phyloP scores from a whole-genome alignment of 1,139 yeast genomes.

The Candida labiduridarum region DNA sequence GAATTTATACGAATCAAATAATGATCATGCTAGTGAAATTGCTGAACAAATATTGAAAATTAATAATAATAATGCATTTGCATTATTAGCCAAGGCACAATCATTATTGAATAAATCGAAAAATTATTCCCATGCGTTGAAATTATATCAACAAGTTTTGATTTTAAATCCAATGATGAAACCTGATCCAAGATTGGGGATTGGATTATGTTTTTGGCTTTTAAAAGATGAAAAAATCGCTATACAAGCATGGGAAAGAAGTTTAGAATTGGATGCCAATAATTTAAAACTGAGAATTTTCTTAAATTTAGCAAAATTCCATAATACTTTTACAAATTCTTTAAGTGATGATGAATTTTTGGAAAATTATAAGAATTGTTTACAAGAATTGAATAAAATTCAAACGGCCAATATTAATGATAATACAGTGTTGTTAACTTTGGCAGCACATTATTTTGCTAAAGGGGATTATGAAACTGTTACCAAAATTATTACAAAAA shows the following conservation, averaged over 20 bases:
- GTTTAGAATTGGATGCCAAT: conserved; percentile 64
- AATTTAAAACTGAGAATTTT: conserved; percentile 68
- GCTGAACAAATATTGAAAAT: conserved; percentile 56
- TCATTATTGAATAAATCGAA: conserved; percentile 66
- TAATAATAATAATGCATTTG: conserved; percentile 65
- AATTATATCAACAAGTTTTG: conserved; percentile 80
- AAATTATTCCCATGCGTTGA: conserved; percentile 74
- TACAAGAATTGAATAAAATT: conserved; percentile 34
- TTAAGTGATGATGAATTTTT: conserved; percentile 62
- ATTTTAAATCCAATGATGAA: conserved; percentile 72
- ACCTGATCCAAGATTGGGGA: conserved; percentile 95
- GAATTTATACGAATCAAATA: conserved; percentile 48
- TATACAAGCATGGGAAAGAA: conserved; percentile 77
- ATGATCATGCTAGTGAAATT: conserved; percentile 67
- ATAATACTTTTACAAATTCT: conserved; percentile 60
- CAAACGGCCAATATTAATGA: conserved; percentile 26
- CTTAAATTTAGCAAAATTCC: conserved; percentile 69
- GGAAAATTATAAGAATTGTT: conserved; percentile 49
- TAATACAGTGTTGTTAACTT: conserved; percentile 48
- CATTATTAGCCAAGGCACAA: conserved; percentile 85
- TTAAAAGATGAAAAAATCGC: conserved; percentile 81
- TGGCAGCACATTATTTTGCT: conserved; percentile 59
- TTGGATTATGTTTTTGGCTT: conserved; percentile 93
- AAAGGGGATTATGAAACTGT: conserved; percentile 61
- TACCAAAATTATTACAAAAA: conserved; percentile 55